A percentile compares a stretch with the other conserved stretches of the same genome.
phyloP scores from a whole-genome alignment of 352 stramenopile species.

The Pythium scleroteichum region DNA sequence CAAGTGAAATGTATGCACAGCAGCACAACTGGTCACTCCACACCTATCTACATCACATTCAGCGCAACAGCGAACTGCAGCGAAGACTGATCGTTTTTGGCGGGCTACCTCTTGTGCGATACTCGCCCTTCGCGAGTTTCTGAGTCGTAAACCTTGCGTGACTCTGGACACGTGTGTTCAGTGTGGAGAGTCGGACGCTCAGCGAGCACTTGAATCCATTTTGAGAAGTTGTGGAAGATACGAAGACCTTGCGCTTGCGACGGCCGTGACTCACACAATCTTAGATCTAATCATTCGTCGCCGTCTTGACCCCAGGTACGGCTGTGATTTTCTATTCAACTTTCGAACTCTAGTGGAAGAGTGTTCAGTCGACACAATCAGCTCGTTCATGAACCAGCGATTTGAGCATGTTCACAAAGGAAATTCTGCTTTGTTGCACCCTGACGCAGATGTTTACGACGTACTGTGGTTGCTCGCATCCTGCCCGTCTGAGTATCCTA shows the following conservation, averaged over 20 bases:
- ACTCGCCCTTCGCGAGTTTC: conserved; percentile 20
- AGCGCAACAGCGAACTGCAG: conserved; percentile 8
- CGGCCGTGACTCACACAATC: conserved; percentile 3
- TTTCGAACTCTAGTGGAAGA: conserved; percentile 10
- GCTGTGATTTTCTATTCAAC: conserved; percentile 14
- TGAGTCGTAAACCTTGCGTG: conserved; percentile 3
- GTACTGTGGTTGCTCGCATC: conserved; percentile 23
- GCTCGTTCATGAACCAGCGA: conserved; percentile 17
- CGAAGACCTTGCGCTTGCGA: background rate
- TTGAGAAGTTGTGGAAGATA: conserved; percentile 1
- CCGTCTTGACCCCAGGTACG: conserved; percentile 12
- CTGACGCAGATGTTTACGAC: conserved; percentile 21
- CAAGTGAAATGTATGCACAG: conserved; percentile 16
- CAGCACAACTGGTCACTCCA: conserved; percentile 5
- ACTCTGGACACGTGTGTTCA: background rate
- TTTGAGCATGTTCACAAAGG: conserved; percentile 15
- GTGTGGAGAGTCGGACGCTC: conserved; percentile 7
- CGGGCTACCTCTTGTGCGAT: conserved; percentile 23
- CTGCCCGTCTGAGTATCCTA: background rate
- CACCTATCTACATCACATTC: background rate
- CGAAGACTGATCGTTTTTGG: conserved; percentile 11
- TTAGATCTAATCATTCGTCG: conserved; percentile 20
- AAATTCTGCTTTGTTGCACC: background rate
- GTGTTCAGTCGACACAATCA: background rate
- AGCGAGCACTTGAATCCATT: conserved; percentile 11